A percentile compares a stretch with the other conserved stretches of the same genome.
phyloP scores from a whole-genome alignment of 2,329 filamentous ascomycete genomes.

The Diaporthe capsici region DNA sequence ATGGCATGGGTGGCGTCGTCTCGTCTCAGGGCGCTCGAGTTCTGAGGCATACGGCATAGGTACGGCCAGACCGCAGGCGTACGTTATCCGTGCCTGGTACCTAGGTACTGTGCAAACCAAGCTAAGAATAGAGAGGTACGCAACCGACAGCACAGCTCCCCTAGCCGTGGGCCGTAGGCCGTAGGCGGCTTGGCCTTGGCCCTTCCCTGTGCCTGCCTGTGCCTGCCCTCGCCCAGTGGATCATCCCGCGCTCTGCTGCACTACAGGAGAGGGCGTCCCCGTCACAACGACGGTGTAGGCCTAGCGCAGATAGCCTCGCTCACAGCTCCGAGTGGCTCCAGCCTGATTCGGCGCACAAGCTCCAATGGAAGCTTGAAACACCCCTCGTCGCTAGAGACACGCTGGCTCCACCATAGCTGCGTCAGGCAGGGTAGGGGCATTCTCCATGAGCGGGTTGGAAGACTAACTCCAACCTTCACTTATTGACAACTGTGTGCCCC shows the following conservation, averaged over 20 bases:
- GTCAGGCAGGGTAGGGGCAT: constrained; percentile 12
- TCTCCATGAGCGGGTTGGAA: not conserved
- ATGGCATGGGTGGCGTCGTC: constrained; percentile 26
- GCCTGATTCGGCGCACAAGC: constrained; percentile 10
- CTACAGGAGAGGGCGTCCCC: not conserved
- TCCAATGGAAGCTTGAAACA: constrained; percentile 25
- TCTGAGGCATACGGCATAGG: constrained; percentile 10
- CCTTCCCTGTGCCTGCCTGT: constrained; percentile 20
- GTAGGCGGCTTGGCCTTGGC: not conserved
- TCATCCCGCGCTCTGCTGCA: constrained; percentile 8
- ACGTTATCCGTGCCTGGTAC: constrained; percentile 4
- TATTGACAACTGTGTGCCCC: not conserved
- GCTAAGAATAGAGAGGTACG: constrained; percentile 35
- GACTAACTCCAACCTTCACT: not conserved
- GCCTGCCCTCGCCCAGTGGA: not conserved
- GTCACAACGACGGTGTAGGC: constrained; percentile 1
- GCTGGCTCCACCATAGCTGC: constrained; percentile 22
- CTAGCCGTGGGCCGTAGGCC: not conserved
- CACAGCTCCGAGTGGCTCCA: constrained; percentile 2
- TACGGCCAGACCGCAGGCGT: constrained; percentile 1
- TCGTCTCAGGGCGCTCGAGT: constrained; percentile 32
- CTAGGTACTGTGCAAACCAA: constrained; percentile 6
- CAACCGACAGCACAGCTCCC: constrained; percentile 19
- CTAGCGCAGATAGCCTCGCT: constrained; percentile 15
- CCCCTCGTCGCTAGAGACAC: constrained; percentile 15